These are phyloP conservation scores for Platanthera zijinensis DNA, from an alignment of 106 monocot species.

Conservation along the genomic window DNA sequence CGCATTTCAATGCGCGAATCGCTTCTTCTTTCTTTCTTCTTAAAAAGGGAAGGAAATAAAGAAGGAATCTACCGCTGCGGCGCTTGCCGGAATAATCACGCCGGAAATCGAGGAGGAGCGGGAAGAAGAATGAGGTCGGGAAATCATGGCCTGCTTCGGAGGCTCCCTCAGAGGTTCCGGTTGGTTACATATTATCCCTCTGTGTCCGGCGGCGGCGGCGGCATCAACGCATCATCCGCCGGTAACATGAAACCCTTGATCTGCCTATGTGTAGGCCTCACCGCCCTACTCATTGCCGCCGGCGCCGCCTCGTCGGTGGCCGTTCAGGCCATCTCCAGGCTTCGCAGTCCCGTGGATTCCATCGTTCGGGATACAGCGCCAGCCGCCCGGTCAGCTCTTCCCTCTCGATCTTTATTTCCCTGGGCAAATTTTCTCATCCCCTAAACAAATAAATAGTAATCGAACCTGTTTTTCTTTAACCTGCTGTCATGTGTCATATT, in stretches of 20 bases:
- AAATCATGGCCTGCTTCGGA: slow-evolving; percentile 5
- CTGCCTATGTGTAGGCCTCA: not conserved
- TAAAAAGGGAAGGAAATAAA: no score
- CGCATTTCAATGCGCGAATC: no score
- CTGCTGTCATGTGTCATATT: no score
- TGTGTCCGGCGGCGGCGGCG: not conserved
- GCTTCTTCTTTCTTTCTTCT: no score
- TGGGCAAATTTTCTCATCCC: no score
- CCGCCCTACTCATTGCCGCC: not conserved
- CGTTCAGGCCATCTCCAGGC: not conserved
- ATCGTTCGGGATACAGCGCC: not conserved
- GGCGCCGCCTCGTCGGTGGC: not conserved
- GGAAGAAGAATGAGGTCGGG: not conserved
- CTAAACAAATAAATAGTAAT: no score
- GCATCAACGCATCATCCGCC: not conserved
- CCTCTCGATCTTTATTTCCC: not conserved
- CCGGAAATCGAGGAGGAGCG: not conserved
- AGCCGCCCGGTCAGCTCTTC: not conserved
- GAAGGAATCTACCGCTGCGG: no score
- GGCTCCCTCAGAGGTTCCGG: slow-evolving; percentile 1
- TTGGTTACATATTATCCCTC: no score
- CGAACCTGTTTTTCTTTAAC: no score
- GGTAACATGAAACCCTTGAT: not conserved
- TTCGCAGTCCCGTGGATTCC: not conserved
- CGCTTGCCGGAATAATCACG: no score